A percentile compares a stretch with the other conserved stretches of the same genome.
phyloP scores from a whole-genome alignment of 192 early-diverging fungal genomes.

The Coemansia sp. region DNA sequence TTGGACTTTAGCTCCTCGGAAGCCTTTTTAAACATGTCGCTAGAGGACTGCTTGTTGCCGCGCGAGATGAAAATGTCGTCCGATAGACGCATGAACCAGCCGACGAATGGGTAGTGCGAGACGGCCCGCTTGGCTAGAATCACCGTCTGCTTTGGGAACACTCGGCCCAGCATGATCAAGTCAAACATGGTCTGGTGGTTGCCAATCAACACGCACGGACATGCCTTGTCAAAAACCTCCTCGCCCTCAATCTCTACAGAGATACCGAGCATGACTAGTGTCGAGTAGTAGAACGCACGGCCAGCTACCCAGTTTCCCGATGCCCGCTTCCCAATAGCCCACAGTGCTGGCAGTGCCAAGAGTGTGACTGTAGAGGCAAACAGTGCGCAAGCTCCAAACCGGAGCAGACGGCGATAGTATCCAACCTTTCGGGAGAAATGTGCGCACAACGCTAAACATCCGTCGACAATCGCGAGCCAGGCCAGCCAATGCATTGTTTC shows the following conservation, averaged over 20 bases:
- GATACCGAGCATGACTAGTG: conserved; percentile 59
- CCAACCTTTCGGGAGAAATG: conserved; percentile 27
- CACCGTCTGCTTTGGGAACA: conserved; percentile 69
- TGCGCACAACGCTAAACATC: conserved; percentile 23
- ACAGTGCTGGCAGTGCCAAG: conserved; percentile 56
- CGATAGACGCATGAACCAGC: conserved; percentile 70
- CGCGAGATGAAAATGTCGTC: conserved; percentile 92
- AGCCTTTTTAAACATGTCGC: conserved; percentile 77
- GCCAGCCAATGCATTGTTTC: conserved; percentile 43
- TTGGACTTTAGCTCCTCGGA: conserved; percentile 75
- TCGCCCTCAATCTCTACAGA: conserved; percentile 60
- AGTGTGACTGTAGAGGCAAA: conserved; percentile 58
- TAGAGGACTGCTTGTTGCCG: conserved; percentile 76
- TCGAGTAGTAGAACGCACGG: conserved; percentile 56
- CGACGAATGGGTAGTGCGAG: conserved; percentile 75
- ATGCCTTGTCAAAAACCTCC: conserved; percentile 47
- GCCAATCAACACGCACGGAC: conserved; percentile 70
- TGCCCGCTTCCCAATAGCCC: conserved; percentile 56
- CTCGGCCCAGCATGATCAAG: conserved; percentile 66
- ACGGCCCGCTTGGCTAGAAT: conserved; percentile 75
- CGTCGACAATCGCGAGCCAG: conserved; percentile 29
- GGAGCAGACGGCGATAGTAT: conserved; percentile 27
- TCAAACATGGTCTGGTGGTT: conserved; percentile 91
- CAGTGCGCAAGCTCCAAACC: conserved; percentile 33
- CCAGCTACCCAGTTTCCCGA: conserved; percentile 68